Evolutionary conservation across 2,329 filamentous ascomycete species (phyloP).

Genomic region (Verticillium klebahnii): DNA sequence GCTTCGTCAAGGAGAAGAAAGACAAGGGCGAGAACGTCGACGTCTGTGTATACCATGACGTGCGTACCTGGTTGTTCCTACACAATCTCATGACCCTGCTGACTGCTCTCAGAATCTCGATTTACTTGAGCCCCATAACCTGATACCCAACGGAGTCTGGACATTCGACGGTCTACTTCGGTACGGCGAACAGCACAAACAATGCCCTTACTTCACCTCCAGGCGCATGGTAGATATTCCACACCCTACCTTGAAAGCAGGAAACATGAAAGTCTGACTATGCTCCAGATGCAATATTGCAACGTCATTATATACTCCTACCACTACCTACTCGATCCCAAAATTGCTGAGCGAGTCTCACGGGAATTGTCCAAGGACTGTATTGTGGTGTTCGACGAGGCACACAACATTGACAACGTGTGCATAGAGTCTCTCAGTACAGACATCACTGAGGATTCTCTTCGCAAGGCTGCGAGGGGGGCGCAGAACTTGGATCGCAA

Average conservation of each 20-base stretch:
- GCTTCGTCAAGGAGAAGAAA: constrained; percentile 97
- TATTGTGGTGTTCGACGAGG: constrained; percentile 97
- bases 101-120: constrained; percentile 69
- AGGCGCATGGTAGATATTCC: constrained; percentile 70
- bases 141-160: constrained; percentile 93
- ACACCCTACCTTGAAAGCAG: too few relatives aligned
- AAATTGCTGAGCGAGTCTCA: constrained; percentile 93
- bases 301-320: constrained; percentile 99
- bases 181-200: constrained; percentile 93
- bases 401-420: constrained; percentile 99
- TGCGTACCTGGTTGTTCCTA: constrained; percentile 29
- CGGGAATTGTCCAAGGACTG: constrained; percentile 96
- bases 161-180: constrained; percentile 83
- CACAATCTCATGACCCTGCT: neutral
- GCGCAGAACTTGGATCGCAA: constrained; percentile 87
- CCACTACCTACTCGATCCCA: constrained; percentile 94
- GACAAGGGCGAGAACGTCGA: constrained; percentile 92
- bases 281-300: constrained; percentile 84
- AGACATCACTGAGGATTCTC: constrained; percentile 90
- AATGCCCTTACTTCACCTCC: constrained; percentile 96
- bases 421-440: constrained; percentile 98
- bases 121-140: constrained; percentile 86
- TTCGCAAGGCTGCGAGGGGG: constrained; percentile 84
- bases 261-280: neutral
- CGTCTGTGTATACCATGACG: constrained; percentile 91